Base-by-base conservation (phyloP, 371 early-diverging fungal species). In the Syncephalastrum sp. region DNA sequence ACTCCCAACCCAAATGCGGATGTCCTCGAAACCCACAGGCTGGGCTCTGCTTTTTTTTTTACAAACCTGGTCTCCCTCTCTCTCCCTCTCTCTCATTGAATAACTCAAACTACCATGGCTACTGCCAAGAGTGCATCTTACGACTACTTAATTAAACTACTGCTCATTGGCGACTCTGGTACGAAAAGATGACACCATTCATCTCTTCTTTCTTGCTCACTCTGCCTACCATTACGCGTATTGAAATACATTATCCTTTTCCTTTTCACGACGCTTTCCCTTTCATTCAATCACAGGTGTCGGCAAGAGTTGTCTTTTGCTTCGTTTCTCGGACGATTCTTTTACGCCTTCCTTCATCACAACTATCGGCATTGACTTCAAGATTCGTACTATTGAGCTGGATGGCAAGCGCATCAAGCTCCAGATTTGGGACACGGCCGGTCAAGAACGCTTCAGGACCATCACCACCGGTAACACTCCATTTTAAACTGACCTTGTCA, bases 351-450 rank as follows among this genome's bases (percentile, higher is more conserved):
- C 92, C 43, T 98, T 95, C 81, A 98, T 98, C 72, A 91, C 92
- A 56, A 98, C 99, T 56, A 97, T 98, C 69, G 99, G 99, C 48
- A 99, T 99, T 60, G 99, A 99, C 85, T 99, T 99, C 75, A 99
- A 99, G 88, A 99, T 99, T 77, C 95, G 99, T 69, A 99, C 99
- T 38, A 95, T 99, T 50, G 93, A 94, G 70, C 81, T 99, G 47
- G 97, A 98, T 72, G 97, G 96, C 56, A 98, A 97, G 76, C 94
- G 93, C 57, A 96, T 99, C 63, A 99, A 99, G 82, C 87, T 99
- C 44, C 99, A 99, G 77, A 98, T 99, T 67, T 98, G 98, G 98
- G 98, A 98, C 81, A 98, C 97, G 13, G 99, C 99, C 27, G 99
- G 99, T 42, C 99, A 99, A 84, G 99, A 99, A 74, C 91, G 99